Conservation (phyloP, 495 filamentous ascomycete genomes). For the Talaromyces liani region DNA sequence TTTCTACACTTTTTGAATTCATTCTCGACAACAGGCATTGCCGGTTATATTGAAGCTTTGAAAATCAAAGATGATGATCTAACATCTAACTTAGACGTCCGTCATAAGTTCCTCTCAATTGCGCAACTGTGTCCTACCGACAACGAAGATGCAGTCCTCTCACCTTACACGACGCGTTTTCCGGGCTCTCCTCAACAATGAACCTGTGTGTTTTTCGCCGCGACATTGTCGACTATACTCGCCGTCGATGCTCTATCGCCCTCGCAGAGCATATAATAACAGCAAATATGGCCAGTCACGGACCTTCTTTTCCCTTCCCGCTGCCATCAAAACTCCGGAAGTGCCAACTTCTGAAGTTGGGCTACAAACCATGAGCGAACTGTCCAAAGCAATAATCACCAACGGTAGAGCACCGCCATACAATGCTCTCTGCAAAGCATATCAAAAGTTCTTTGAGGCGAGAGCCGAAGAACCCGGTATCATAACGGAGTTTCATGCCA, state of each 20-base stretch:
- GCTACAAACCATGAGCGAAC: constrained; percentile 36
- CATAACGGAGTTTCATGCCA: constrained; percentile 60
- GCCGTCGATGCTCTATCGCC: neutral
- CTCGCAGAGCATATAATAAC: neutral
- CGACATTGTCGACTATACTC: constrained; percentile 26
- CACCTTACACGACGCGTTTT: constrained; percentile 72
- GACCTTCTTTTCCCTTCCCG: constrained; percentile 29
- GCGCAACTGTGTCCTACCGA: neutral
- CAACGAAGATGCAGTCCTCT: constrained; percentile 59
- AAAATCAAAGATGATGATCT: neutral
- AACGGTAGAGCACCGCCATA: constrained; percentile 48
- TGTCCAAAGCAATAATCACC: constrained; percentile 26
- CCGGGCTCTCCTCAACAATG: constrained; percentile 58
- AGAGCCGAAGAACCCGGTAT: constrained; percentile 38
- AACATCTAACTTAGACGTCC: neutral
- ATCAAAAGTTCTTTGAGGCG: constrained; percentile 53
- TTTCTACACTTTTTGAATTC: constrained; percentile 9
- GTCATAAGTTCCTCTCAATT: neutral
- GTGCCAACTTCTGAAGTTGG: constrained; percentile 31
- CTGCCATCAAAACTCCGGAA: constrained; percentile 9
- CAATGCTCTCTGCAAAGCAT: constrained; percentile 54
- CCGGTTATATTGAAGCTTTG: neutral
- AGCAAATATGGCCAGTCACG: constrained; percentile 16
- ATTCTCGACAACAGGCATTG: neutral
- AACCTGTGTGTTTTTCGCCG: constrained; percentile 45